Evolutionary conservation across 768 basidiomycete genomes (phyloP), one percentile per base, ranked within the genome.

Genomic region (Lactarius deliciosus): DNA sequence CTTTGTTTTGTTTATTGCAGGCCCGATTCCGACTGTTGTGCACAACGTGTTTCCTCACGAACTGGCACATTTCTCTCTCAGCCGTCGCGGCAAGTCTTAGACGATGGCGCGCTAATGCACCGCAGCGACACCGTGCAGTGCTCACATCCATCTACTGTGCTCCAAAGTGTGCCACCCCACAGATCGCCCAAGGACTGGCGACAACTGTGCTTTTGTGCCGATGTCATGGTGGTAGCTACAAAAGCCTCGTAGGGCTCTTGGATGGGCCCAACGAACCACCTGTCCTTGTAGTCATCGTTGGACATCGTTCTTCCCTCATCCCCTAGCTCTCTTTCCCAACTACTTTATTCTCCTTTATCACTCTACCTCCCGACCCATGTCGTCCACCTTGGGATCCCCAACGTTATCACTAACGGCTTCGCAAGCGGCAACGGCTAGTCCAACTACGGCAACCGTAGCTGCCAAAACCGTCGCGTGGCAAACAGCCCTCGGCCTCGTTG

Each of bases 401-500:
- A 22, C 54, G 20, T 58, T 45, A 30, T 57, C 56, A 34, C 25
- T 13, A 18, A 15, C 45, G 20, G 18, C 61, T 30, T 57, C 50
- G 6, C 22, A 38, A 5, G 4, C 57, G n/a, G 22, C 57, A n/a
- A 15, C 28, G 15, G 30, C 38, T 18, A 57, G 20, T 25, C 28
- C 57, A 3, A 18, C 7, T 30, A 54, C 55, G 43, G 20, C 38
- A 56, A 38, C 25, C 8, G 56, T 28, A 1, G 1, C 47, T 38
- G 54, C 34, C 11, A 32, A 20, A 13, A 41, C 5, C 38, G 7
- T 59, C 50, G 61, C 50, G 41, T 67, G 66, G 66, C 40, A 67
- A n/a, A 25, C 57, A 2, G 50, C 57, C 40, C 4, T 63, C 6
- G 60, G 59, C 62, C 66, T 67, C 66, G 41, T 67, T 16, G 62